These are phyloP conservation scores for Rubia tinctorum DNA, from an alignment of 305 asterid species.

Conservation along the genomic window DNA sequence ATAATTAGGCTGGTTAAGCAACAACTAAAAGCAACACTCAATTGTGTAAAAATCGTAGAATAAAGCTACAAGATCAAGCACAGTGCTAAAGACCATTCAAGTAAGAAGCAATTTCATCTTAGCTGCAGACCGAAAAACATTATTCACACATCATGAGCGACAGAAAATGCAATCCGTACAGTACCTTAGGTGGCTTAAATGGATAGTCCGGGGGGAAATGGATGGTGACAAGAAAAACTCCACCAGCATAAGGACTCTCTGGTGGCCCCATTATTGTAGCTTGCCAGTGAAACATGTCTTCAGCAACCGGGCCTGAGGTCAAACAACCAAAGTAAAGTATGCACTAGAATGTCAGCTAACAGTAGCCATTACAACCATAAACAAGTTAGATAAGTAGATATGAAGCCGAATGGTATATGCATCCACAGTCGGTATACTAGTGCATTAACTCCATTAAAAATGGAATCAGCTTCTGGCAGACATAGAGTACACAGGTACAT, in stretches of 20 bases:
- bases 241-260: slow-evolving; percentile 43
- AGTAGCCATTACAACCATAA: not conserved
- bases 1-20: not conserved
- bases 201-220: slow-evolving; percentile 39
- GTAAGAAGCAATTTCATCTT: not conserved
- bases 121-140: not conserved
- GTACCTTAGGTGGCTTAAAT: slow-evolving; percentile 43
- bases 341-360: too few relatives aligned
- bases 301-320: slow-evolving; percentile 37
- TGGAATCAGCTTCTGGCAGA: not conserved
- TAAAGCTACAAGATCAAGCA: not conserved
- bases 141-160: not conserved
- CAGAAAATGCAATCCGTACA: slow-evolving; percentile 1
- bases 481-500: too few relatives aligned
- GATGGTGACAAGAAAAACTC: slow-evolving; percentile 38
- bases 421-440: not conserved
- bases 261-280: slow-evolving; percentile 45
- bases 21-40: not conserved
- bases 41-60: not conserved
- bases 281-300: slow-evolving; percentile 45
- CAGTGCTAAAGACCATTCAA: not conserved
- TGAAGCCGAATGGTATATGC: not conserved
- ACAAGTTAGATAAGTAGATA: not conserved
- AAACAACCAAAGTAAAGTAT: too few relatives aligned
- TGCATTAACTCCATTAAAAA: too few relatives aligned